Evolutionary conservation across 2,329 filamentous ascomycete genomes (phyloP), one percentile per base, ranked within the genome.

Genomic region (Ophiostoma novo-ulmi): DNA sequence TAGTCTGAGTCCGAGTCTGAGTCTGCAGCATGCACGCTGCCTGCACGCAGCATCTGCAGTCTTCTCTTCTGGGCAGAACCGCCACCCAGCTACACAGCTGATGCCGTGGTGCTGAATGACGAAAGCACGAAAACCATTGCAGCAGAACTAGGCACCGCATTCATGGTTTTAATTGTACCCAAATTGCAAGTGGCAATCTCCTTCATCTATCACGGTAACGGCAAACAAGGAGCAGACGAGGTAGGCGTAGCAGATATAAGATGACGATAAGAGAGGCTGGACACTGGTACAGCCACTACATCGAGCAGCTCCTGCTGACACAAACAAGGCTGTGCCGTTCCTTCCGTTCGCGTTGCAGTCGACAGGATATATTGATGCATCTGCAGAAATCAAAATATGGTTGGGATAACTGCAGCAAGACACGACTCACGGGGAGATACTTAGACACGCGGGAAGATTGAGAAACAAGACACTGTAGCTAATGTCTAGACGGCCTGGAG

Each of bases 91-190:
- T 63, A 63, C 58, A 63, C 58, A 63, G 58, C 58, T 22, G 63
- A 20, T 65, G 63, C 36, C 63, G 63, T 39, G 36, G n/a, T 63
- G 58, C 26, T 17, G 26, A 35, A 63, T 63, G 58, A 63, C 58
- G 58, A 63, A 31, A 63, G 20, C 63, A 65, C 63, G 63, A 65
- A 39, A 65, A 65, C 36, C 35, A 65, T 38, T 65, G 63, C 63
- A 65, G 63, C 20, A 65, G 36, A 65, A n/a, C 35, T 22, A 36
- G 4, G 14, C 63, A 65, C 63, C 3, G 63, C 63, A 65, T 39
- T 17, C 8, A 17, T 35, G 14, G 5, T 7, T 55, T n/a, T 55
- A 10, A 26, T 17, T 48, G 44, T 20, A 4, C 31, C 31, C 31
- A 31, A 31, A 31, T 31, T 31, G 31, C 31, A 31, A 31, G 31